phyloP scores from a whole-genome alignment of 306 rosid genomes.

The Trifolium subterraneum region DNA sequence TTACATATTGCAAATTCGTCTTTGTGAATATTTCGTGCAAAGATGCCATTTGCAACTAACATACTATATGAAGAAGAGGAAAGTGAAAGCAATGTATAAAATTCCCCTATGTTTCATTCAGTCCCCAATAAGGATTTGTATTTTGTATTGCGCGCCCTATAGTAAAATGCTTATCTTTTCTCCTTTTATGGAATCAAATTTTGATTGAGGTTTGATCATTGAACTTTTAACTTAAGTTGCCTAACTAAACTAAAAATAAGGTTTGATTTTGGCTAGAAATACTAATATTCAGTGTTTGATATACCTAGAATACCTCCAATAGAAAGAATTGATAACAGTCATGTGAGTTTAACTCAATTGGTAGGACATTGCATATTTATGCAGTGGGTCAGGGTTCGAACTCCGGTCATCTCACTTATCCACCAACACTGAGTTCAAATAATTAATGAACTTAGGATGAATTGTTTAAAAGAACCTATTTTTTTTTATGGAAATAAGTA shows the following conservation, averaged over 20 bases:
- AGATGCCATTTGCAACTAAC: constrained; percentile 36
- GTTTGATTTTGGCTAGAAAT: too few species aligned
- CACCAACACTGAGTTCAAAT: too few species aligned
- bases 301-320: too few species aligned
- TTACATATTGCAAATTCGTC: constrained; percentile 10
- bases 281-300: too few species aligned
- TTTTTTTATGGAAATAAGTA: too few species aligned
- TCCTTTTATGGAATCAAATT: background rate
- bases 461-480: too few species aligned
- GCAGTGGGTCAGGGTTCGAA: too few species aligned
- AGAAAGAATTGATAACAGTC: too few species aligned
- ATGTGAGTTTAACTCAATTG: too few species aligned
- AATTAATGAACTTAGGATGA: too few species aligned
- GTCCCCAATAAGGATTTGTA: constrained; percentile 33
- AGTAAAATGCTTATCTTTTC: constrained; percentile 31
- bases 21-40: constrained; percentile 23
- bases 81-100: constrained; percentile 35
- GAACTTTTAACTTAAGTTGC: background rate
- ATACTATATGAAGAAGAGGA: constrained; percentile 10
- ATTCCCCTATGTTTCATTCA: constrained; percentile 17
- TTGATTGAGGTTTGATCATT: background rate
- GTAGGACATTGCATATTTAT: too few species aligned
- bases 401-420: too few species aligned
- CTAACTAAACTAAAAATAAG: background rate
- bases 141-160: background rate